Base-by-base conservation (phyloP, 495 filamentous ascomycete species). In the Collariella sp. region DNA sequence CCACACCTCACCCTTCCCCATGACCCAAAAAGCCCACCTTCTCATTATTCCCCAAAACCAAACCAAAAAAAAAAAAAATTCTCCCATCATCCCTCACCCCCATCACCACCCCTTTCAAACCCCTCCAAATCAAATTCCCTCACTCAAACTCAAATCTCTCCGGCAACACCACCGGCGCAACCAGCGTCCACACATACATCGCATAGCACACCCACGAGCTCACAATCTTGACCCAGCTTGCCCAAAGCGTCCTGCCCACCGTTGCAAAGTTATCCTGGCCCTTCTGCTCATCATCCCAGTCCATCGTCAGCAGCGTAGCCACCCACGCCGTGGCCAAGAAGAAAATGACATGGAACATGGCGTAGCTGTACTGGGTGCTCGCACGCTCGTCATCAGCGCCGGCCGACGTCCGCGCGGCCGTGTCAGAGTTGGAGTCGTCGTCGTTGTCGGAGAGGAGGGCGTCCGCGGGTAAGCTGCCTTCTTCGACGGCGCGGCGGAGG, bases 191-290 rank as follows among this genome's bases (percentile, higher is more conserved):
- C 38, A 81, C 76, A 62, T 96, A 98, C 68, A 98, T 88, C 36
- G 74, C 83, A 70, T 98, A 97, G 71, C 94, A 97, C 43, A 93
- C 84, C 93, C 93, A 98, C 16, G 91, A 84, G 72, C 89, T 95
- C 46, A 96, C 82, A 68, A 98, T 97, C 83, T 97, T 98, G 59
- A 96, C 89, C 93, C 93, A 98, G 71, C 88, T 95, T 19, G 93
- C 93, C 83, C 91, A 95, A 74, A 96, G 93, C 18, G 91, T 96
- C 45, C 93, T 76, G 26, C 93, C 93, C 16, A 98, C 91, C 0
- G 93, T 86, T 5, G 87, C 86, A 68, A 98, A 96, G 62, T 90
- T 83, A 39, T 85, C 80, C 24, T 68, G 66, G 5, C 5, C 26
- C 23, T 70, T 66, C 50, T 76, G 72, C n/a, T 62, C 47, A 4